Conservation (phyloP, 768 basidiomycete species). For the Rhizopogon vinicolor region DNA sequence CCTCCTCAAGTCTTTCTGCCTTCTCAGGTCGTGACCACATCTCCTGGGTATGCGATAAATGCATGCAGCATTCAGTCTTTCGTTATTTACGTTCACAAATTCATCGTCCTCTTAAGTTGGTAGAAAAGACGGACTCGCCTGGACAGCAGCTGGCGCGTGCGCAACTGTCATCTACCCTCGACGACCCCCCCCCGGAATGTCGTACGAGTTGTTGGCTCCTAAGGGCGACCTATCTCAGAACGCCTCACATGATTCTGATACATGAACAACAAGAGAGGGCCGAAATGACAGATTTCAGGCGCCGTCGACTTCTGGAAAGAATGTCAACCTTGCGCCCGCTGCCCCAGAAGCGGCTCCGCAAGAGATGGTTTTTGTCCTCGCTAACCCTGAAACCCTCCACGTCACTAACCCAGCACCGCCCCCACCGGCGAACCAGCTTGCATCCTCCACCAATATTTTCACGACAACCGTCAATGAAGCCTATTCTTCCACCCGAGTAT, state of each 20-base stretch:
- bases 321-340: constrained; percentile 5
- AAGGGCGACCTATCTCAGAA: constrained; percentile 5
- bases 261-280: background rate
- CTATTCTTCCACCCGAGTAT: constrained; percentile 55
- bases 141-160: constrained; percentile 5
- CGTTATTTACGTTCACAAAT: constrained; percentile 6
- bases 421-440: constrained; percentile 7
- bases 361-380: background rate
- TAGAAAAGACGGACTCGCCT: constrained; percentile 16
- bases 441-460: constrained; percentile 13
- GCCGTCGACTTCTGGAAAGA: constrained; percentile 19
- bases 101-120: constrained; percentile 12
- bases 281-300: constrained; percentile 12
- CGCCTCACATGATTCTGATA: constrained; percentile 10
- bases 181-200: constrained; percentile 23
- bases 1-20: background rate
- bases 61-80: constrained; percentile 34
- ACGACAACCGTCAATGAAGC: constrained; percentile 33
- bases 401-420: constrained; percentile 2
- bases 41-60: constrained; percentile 66
- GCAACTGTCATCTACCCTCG: constrained; percentile 13
- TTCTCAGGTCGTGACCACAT: constrained; percentile 53
- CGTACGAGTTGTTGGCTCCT: constrained; percentile 23
- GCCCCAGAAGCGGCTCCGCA: constrained; percentile 10
- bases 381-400: constrained; percentile 8